These are phyloP conservation scores for Colletotrichum sp. DNA, from an alignment of 2,329 filamentous ascomycete genomes.

Conservation along the genomic window DNA sequence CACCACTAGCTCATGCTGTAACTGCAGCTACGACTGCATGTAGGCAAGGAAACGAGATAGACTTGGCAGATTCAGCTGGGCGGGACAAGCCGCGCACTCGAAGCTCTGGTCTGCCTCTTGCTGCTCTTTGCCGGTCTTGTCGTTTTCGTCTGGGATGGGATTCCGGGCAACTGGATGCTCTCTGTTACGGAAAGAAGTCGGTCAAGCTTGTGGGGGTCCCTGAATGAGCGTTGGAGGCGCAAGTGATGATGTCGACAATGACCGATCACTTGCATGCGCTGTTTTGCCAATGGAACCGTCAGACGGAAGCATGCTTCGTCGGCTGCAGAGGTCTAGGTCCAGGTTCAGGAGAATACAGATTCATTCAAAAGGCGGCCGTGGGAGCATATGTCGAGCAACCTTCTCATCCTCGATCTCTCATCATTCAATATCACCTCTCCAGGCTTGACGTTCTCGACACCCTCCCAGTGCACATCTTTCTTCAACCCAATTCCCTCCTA, in stretches of 20 bases:
- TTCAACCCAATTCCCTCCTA: not conserved
- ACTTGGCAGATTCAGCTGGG: not conserved
- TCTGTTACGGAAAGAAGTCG: not conserved
- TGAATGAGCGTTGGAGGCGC: constrained; percentile 3
- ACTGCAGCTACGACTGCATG: not conserved
- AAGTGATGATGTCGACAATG: constrained; percentile 22
- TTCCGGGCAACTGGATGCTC: not conserved
- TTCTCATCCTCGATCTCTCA: not conserved
- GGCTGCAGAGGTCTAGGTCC: not conserved
- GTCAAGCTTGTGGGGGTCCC: constrained; percentile 4
- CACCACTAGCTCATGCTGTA: not conserved
- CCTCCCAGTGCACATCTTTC: not conserved
- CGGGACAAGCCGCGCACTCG: not conserved
- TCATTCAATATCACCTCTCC: not conserved
- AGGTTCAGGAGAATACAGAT: not conserved
- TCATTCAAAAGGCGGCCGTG: constrained; percentile 14
- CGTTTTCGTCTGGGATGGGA: constrained; percentile 3
- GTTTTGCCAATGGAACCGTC: not conserved
- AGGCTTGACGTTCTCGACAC: not conserved
- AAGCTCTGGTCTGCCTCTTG: not conserved
- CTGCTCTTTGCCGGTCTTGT: not conserved
- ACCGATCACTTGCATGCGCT: not conserved
- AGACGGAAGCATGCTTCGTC: not conserved
- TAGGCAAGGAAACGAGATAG: not conserved
- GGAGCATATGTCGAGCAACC: not conserved